These are phyloP conservation scores for Hydnomerulius pinastri DNA, from an alignment of 768 basidiomycete genomes.

Conservation along the genomic window DNA sequence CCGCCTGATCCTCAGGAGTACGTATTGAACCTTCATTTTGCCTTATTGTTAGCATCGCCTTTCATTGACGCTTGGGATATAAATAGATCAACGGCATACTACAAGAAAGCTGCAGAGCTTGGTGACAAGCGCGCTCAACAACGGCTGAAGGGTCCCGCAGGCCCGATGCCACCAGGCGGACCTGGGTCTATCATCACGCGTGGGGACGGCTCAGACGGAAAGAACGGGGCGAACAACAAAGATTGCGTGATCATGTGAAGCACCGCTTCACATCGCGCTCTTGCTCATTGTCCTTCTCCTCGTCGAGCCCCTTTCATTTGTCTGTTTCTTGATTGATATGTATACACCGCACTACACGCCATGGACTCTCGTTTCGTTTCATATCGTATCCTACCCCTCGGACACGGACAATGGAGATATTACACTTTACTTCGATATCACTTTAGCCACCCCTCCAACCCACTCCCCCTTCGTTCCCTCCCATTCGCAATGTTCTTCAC, in stretches of 20 bases:
- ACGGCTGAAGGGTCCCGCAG: slow-evolving; percentile 67
- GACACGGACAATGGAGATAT: slow-evolving; percentile 17
- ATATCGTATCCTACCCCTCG: slow-evolving; percentile 17
- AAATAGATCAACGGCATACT: slow-evolving; percentile 71
- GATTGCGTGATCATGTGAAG: slow-evolving; percentile 87
- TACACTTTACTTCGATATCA: slow-evolving; percentile 8
- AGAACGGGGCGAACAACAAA: slow-evolving; percentile 63
- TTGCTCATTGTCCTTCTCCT: background rate
- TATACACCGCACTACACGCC: background rate
- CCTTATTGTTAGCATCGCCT: too few species aligned
- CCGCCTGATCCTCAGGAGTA: slow-evolving; percentile 65
- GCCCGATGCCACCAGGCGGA: slow-evolving; percentile 59
- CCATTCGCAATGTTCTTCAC: slow-evolving; percentile 5
- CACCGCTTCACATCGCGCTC: background rate
- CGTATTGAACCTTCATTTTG: slow-evolving; percentile 31
- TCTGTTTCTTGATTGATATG: slow-evolving; percentile 5
- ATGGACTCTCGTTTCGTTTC: slow-evolving; percentile 8
- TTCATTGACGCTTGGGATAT: slow-evolving; percentile 1
- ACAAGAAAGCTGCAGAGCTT: slow-evolving; percentile 86
- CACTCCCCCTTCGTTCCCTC: background rate
- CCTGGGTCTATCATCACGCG: slow-evolving; percentile 64
- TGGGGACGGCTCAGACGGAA: slow-evolving; percentile 47
- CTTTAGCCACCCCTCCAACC: slow-evolving; percentile 1
- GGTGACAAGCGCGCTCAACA: slow-evolving; percentile 94
- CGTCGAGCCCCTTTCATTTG: slow-evolving; percentile 14